A percentile compares a stretch with the other conserved stretches of the same genome.
phyloP scores from a whole-genome alignment of 2,329 filamentous ascomycete genomes.

The Cryphonectria nitschkei region DNA sequence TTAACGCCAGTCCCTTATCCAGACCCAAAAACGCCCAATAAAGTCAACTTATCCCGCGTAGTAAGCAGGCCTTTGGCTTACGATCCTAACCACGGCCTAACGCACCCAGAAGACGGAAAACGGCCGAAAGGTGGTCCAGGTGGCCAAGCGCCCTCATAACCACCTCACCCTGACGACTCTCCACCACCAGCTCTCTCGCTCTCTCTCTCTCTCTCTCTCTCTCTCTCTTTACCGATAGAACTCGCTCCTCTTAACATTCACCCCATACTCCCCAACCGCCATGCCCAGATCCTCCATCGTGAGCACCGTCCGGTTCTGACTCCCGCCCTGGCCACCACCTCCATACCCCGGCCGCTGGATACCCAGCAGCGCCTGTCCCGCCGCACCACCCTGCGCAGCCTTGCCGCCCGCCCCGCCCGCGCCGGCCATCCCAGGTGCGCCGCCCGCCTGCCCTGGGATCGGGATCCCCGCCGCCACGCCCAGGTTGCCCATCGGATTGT shows the following conservation, averaged over 20 bases:
- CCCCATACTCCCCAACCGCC: slow-evolving; percentile 96
- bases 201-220: slow-evolving; percentile 16
- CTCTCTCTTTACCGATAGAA: slow-evolving; percentile 74
- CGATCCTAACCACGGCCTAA: not conserved
- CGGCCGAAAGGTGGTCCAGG: not conserved
- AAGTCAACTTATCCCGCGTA: not conserved
- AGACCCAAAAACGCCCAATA: not conserved
- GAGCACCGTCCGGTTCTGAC: slow-evolving; percentile 88
- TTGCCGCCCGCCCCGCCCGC: not conserved
- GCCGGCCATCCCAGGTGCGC: slow-evolving; percentile 34
- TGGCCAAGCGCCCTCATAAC: not conserved
- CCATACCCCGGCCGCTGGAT: slow-evolving; percentile 80
- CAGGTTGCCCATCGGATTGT: slow-evolving; percentile 88
- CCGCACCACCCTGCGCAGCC: slow-evolving; percentile 2
- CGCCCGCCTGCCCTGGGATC: slow-evolving; percentile 61
- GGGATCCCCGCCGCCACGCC: slow-evolving; percentile 74
- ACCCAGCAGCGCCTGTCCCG: slow-evolving; percentile 55
- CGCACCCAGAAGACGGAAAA: not conserved
- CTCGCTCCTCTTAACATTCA: slow-evolving; percentile 96
- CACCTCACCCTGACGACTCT: not conserved
- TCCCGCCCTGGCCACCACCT: slow-evolving; percentile 85
- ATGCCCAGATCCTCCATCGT: slow-evolving; percentile 99
- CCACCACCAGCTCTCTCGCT: not conserved
- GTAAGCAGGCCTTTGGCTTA: not conserved
- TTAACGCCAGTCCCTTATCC: not conserved